Evolutionary conservation across 257 asterid genomes (phyloP).

Genomic region (Solanum piurae): DNA sequence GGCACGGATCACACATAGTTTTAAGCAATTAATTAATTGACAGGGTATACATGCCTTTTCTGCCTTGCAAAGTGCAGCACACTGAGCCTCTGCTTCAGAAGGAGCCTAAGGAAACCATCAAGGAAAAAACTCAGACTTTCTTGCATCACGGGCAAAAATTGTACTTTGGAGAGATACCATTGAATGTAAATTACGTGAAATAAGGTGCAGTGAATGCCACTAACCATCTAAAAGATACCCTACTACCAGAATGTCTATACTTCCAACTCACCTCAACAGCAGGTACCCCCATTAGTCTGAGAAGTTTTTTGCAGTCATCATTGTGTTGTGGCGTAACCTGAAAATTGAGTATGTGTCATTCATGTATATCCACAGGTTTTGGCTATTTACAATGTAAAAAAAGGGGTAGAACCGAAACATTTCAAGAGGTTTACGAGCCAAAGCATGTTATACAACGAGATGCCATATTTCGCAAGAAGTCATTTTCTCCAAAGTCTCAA

Average conservation of each 20-base stretch:
- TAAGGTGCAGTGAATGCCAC: not conserved
- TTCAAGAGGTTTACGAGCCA: not conserved
- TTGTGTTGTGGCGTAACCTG: constrained; percentile 93
- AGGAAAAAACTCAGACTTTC: not conserved
- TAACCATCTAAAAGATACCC: not conserved
- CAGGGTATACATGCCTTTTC: constrained; percentile 42
- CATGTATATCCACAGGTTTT: not conserved
- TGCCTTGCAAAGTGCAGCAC: constrained; percentile 82
- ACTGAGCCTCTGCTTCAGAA: constrained; percentile 97
- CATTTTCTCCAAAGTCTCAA: not conserved
- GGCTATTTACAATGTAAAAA: not conserved
- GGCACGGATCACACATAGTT: not conserved
- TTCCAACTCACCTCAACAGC: constrained; percentile 72
- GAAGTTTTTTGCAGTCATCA: constrained; percentile 92
- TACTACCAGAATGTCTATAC: not conserved
- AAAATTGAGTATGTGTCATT: constrained; percentile 3
- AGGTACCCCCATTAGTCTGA: constrained; percentile 95
- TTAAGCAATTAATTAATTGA: constrained; percentile 5
- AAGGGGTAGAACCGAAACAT: not conserved
- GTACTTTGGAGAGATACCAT: not conserved
- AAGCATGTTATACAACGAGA: not conserved
- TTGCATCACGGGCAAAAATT: not conserved
- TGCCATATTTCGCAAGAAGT: not conserved
- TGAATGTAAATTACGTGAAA: not conserved
- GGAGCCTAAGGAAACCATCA: constrained; percentile 59